Evolutionary conservation across 2,329 filamentous ascomycete species (phyloP), one percentile per base, ranked within the genome.

Genomic region (Talaromyces sp.): DNA sequence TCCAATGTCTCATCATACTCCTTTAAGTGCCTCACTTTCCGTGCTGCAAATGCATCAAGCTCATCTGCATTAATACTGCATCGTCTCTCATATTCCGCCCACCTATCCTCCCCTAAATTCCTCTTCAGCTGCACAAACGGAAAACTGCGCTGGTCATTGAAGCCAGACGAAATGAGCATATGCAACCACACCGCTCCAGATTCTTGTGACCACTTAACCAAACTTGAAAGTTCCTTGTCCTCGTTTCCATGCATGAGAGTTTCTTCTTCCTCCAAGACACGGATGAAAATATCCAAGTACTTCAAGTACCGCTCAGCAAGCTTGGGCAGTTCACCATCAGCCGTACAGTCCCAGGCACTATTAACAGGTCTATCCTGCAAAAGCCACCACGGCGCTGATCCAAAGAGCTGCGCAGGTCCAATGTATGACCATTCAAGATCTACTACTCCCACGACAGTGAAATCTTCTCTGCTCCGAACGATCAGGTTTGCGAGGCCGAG

Each of bases 361-460:
- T 77, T 76, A 8, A 73, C 69, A 8, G 74, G 72, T 43, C 74
- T 68, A 27, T 76, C 73, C 66, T 70, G 45, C 0, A 49, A 68
- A 45, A 79, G 74, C 76, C 72, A 79, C 74, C 71, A 78, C 8
- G 73, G 77, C 53, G 75, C 73, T 8, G 75, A 77, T 65, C 68
- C 74, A 71, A 78, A 74, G 17, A 79, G 68, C 68, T 79, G 75
- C 34, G 74, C 72, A 0, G 77, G 77, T 58, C 76, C 74, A 11
- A 74, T 71, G 61, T 78, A 79, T 45, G 75, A 74, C 76, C 75
- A 79, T 63, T 79, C 76, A 10, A 75, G 70, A 53, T 78, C 76
- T 25, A 79, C 71, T 49, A 78, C 71, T 61, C 73, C 74, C 47
- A 77, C 68, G 47, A 79, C 65, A 29, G 72, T 77, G 29, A 78